Base-by-base conservation (phyloP, 106 monocot genomes). In the Alisma plantagoaquatica region DNA sequence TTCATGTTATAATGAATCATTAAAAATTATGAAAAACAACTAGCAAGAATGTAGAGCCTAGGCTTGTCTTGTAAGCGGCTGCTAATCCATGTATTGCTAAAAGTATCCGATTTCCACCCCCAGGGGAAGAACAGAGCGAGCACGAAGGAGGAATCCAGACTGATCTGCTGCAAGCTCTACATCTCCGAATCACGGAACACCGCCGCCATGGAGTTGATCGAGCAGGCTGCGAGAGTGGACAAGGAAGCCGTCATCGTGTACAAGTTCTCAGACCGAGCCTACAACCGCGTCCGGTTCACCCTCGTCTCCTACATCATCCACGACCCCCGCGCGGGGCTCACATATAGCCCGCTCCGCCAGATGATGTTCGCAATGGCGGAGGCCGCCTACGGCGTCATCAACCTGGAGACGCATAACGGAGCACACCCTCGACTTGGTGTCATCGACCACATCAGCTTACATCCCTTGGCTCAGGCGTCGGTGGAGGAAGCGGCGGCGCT, bases 361-460 rank as follows among this genome's bases (percentile, higher is more conserved):
- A 56, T 62, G 17, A n/a, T 77, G 49, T 29, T 59, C 16, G 41
- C 17, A 5, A 70, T 83, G 77, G 67, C 66, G 5, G 67, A 77
- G 51, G 67, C 46, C 3, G 74, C 73, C 1, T 55, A 67, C 12
- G 53, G n/a, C 2, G 24, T 47, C 38, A 57, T 75, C 30, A 41
- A 72, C 41, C 68, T 78, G 3, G 67, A 64, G 49, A 23, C 10
- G 41, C 74, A 78, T 31, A 32, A 21, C 8, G 75, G 78, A 1
- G 23, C 83, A 1, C 83, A 83, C 31, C 78, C 83, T 2, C 64
- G 83, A 24, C 22, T 78, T 7, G 83, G 83, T 8, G 78, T 78
- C 2, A 69, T 75, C 0, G 83, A 83, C 59, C 75, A 83, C 49
- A 75, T 78, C 30, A 49, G 63, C 30, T 83, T 83, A 44, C 83